These are phyloP conservation scores for Salvia splendens DNA, from an alignment of 257 asterid genomes.

Conservation along the genomic window DNA sequence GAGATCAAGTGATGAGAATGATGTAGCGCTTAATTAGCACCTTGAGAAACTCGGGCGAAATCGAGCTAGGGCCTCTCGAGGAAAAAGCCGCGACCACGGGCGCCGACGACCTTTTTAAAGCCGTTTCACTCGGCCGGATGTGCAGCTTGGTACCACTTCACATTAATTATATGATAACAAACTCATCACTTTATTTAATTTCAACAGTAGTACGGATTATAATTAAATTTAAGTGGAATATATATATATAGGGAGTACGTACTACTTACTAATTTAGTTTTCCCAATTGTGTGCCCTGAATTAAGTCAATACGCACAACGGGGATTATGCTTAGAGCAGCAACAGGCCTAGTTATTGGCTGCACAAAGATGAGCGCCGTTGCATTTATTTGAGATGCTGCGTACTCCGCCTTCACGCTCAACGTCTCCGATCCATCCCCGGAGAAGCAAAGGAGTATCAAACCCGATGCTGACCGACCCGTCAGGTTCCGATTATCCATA, in stretches of 20 bases:
- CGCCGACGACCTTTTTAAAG: constrained; percentile 45
- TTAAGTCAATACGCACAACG: constrained; percentile 43
- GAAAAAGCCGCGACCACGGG: constrained; percentile 56
- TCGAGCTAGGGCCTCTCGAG: constrained; percentile 72
- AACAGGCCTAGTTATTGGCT: constrained; percentile 46
- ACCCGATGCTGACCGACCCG: constrained; percentile 33
- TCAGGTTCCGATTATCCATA: constrained; percentile 29
- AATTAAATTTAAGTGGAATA: too few relatives aligned
- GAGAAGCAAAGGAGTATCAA: constrained; percentile 49
- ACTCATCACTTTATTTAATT: not conserved
- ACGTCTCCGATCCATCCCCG: constrained; percentile 31
- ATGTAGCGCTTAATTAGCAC: constrained; percentile 8
- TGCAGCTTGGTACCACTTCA: constrained; percentile 39
- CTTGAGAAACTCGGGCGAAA: constrained; percentile 64
- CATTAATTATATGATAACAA: not conserved
- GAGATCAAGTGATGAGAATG: too few relatives aligned
- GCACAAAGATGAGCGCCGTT: constrained; percentile 52
- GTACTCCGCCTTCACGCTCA: constrained; percentile 42
- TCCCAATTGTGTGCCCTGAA: constrained; percentile 50
- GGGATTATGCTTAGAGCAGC: constrained; percentile 56
- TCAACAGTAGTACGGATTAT: too few relatives aligned
- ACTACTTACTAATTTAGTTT: constrained; percentile 30
- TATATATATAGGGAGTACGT: too few relatives aligned
- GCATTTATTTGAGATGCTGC: constrained; percentile 44
- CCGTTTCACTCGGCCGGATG: constrained; percentile 49